Base-by-base conservation (phyloP, 208 protist genomes). In the Leishmania tarentolae region DNA sequence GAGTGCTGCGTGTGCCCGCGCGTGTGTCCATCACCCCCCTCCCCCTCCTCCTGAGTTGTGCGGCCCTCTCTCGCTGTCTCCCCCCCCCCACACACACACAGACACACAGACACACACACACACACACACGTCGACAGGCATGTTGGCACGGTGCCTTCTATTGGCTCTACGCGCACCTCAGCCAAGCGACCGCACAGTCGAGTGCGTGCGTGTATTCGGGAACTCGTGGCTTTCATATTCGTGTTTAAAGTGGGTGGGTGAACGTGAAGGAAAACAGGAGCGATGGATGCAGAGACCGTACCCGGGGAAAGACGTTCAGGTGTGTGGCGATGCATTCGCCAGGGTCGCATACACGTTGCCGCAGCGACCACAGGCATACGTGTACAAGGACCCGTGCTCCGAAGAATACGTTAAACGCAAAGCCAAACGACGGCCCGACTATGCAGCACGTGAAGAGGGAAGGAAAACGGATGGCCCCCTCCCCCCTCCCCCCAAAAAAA, bases 321-420 rank as follows among this genome's bases (percentile, higher is more conserved):
- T 6, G 50, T 53, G 2, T 4, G 50, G 50, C n/a, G n/a, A n/a
- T 2, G 15, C 11, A 53, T 53, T 53, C 13, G 15, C 50, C 13
- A 9, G 15, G 15, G 15, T 21, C 50, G 50, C 15, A 53, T 6
- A 9, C 50, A 53, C 50, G 15, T 17, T 53, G 15, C 50, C 50
- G 9, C 1, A 28, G 28, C 8, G n/a, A 3, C 52, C 47, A 0
- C 70, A 75, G 7, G n/a, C 47, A 5, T n/a, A 75, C 47, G 56
- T 35, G 44, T 35, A 76, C 35, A 66, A 57, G 81, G 8, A 80
- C 66, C 81, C 59, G 57, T 66, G 37, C 7, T 19, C 46, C 77
- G n/a, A 76, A 42, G 31, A 31, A 19, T 0, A 3, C 3, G 0
- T 17, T 3, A 70, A 70, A 70, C 42, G n/a, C 42, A 42, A 53